Percentiles rank a stretch among this genome's conserved stretches.
Conservation (phyloP, 139 green algal species). For the Tetratostichococcus sp. region DNA sequence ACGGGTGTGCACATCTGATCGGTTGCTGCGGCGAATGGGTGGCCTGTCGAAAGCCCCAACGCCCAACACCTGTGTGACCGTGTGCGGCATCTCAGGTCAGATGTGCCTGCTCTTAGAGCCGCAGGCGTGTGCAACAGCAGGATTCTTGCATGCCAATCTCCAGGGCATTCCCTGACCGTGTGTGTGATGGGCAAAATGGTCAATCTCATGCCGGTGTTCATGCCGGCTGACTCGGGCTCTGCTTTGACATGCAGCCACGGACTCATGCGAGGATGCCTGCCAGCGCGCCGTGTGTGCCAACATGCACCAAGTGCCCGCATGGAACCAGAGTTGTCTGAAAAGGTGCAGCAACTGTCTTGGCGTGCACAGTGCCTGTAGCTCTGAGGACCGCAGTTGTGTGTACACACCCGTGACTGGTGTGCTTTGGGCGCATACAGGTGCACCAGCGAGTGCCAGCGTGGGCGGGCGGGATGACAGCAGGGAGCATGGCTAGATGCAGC, state of each 20-base stretch:
- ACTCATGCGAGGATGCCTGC: constrained; percentile 92
- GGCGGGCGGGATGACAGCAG: constrained; percentile 13
- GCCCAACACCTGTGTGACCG: constrained; percentile 87
- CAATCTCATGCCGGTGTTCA: no score
- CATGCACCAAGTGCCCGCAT: constrained; percentile 89
- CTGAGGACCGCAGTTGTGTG: no score
- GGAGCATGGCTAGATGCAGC: no score
- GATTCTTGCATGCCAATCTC: no score
- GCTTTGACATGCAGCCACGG: constrained; percentile 34
- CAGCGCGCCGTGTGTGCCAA: constrained; percentile 77
- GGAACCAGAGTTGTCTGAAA: constrained; percentile 88
- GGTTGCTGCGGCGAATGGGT: constrained; percentile 75
- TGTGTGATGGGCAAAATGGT: no score
- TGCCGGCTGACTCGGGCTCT: not conserved
- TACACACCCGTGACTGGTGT: no score
- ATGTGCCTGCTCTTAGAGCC: no score
- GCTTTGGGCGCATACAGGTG: constrained; percentile 15
- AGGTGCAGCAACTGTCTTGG: constrained; percentile 32
- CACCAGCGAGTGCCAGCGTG: constrained; percentile 72
- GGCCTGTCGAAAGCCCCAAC: constrained; percentile 79
- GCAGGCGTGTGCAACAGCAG: no score
- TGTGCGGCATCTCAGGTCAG: constrained; percentile 79
- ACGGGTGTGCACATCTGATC: constrained; percentile 85
- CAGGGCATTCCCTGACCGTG: no score
- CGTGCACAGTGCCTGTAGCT: no score